These are phyloP conservation scores for Boletus subparvulus DNA, from an alignment of 768 basidiomycete genomes.

Conservation along the genomic window DNA sequence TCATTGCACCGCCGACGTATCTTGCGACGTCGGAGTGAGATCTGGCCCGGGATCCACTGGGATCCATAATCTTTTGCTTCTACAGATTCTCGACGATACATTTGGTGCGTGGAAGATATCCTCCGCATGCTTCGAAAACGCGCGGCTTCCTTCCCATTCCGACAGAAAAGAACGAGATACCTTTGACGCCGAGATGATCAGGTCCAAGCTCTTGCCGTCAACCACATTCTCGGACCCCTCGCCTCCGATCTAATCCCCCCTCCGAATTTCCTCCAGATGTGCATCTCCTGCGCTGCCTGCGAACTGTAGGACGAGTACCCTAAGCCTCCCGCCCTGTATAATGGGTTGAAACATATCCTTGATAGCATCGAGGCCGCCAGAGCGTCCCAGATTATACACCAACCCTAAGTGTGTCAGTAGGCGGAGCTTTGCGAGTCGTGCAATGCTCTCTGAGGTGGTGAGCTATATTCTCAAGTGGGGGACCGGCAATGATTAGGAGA, in stretches of 20 bases:
- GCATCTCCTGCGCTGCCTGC: not conserved
- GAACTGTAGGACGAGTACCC: constrained; percentile 14
- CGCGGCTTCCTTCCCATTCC: constrained; percentile 7
- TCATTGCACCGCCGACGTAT: no score
- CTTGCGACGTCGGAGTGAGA: no score
- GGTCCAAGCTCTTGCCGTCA: not conserved
- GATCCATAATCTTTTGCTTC: no score
- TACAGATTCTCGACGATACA: no score
- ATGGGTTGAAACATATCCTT: constrained; percentile 6
- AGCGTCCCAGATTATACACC: constrained; percentile 4
- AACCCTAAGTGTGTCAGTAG: constrained; percentile 18
- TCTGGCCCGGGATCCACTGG: no score
- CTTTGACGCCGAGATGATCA: not conserved
- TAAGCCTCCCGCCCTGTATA: no score
- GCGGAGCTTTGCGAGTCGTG: constrained; percentile 9
- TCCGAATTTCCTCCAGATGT: constrained; percentile 7
- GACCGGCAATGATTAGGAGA: no score
- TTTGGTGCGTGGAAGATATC: no score
- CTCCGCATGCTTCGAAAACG: constrained; percentile 9
- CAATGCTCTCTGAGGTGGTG: constrained; percentile 13
- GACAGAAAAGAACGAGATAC: constrained; percentile 7
- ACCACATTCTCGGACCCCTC: not conserved
- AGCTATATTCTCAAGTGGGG: constrained; percentile 37
- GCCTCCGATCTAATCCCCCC: constrained; percentile 1
- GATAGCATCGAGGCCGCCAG: not conserved